These are phyloP conservation scores for Trypanosoma grayi DNA, from an alignment of 208 protist genomes.

Conservation along the genomic window DNA sequence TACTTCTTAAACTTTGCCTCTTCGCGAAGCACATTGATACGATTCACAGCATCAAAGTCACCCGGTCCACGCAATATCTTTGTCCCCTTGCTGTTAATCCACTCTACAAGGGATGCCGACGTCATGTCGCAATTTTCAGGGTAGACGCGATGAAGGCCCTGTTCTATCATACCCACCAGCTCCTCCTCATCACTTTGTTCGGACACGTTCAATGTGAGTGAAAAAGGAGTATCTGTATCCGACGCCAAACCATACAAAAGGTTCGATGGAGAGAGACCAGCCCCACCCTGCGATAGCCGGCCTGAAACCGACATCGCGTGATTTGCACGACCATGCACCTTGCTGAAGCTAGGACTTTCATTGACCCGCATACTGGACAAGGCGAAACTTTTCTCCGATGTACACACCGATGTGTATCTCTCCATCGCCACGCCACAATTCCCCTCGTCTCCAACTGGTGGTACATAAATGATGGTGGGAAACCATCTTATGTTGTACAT, in stretches of 20 bases:
- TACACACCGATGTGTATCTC: not conserved
- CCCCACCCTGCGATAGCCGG: conserved; percentile 2
- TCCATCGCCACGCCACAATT: not conserved
- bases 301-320: no score
- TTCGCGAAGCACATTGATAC: conserved; percentile 42
- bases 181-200: conserved; percentile 17
- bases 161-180: conserved; percentile 19
- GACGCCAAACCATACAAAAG: conserved; percentile 19
- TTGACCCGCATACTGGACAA: no score
- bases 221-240: not conserved
- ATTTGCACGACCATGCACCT: no score
- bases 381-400: not conserved
- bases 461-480: conserved; percentile 81
- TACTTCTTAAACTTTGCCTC: conserved; percentile 57
- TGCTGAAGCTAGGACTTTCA: no score
- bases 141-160: conserved; percentile 24
- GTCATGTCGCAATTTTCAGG: conserved; percentile 41
- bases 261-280: conserved; percentile 10
- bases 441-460: conserved; percentile 13
- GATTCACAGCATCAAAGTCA: conserved; percentile 42
- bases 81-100: conserved; percentile 49
- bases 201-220: not conserved
- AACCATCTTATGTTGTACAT: conserved; percentile 80
- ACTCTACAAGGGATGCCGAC: conserved; percentile 43
- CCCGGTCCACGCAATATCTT: conserved; percentile 30